These are phyloP conservation scores for Phylloporus sp. DNA, from an alignment of 768 basidiomycete species.

Conservation along the genomic window DNA sequence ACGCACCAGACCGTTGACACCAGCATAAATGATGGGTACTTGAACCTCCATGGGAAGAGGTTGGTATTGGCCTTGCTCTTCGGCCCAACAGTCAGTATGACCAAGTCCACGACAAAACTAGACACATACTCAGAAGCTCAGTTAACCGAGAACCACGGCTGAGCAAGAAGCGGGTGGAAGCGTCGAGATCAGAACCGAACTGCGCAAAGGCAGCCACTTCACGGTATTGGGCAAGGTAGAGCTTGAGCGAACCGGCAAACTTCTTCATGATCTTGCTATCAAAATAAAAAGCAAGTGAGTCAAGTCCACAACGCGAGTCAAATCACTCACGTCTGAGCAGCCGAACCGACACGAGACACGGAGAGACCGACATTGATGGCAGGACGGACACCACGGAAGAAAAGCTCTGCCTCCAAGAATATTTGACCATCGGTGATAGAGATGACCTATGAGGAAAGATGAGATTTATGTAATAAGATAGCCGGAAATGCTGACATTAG, in stretches of 20 bases:
- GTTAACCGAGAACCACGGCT: constrained; percentile 97
- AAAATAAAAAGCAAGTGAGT: background rate
- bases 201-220: constrained; percentile 99
- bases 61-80: constrained; percentile 98
- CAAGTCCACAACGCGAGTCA: background rate
- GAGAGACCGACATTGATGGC: constrained; percentile 99
- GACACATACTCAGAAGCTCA: constrained; percentile 76
- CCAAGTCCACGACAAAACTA: background rate
- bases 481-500: constrained; percentile 53
- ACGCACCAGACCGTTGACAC: constrained; percentile 96
- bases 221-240: constrained; percentile 99
- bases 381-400: constrained; percentile 99
- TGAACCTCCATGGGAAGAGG: constrained; percentile 92
- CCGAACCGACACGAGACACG: constrained; percentile 99
- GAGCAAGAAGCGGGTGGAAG: constrained; percentile 97
- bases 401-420: constrained; percentile 99
- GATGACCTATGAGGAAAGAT: constrained; percentile 64
- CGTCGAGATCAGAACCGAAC: constrained; percentile 99
- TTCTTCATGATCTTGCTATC: constrained; percentile 98
- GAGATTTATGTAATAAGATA: background rate
- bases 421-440: constrained; percentile 99
- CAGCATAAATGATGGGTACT: constrained; percentile 98
- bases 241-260: constrained; percentile 98
- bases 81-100: constrained; percentile 15
- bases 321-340: constrained; percentile 89